Evolutionary conservation across 106 monocot genomes (phyloP), one percentile per base, ranked within the genome.

Genomic region (Dendrobium chrysotoxum): DNA sequence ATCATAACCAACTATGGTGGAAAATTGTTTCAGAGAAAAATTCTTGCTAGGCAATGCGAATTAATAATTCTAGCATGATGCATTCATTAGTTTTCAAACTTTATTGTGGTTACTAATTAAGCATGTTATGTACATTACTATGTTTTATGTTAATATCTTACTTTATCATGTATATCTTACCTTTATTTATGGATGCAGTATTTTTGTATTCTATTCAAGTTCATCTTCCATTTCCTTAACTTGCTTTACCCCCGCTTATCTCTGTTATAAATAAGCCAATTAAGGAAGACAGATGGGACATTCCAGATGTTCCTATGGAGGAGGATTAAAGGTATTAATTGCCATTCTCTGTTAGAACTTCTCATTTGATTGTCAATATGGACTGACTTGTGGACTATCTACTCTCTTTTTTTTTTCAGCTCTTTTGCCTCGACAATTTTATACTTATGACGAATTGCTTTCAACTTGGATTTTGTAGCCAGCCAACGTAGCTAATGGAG

Each of bases 251-350:
- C 73, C 88, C 97, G 10, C 86, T 90, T 6, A 47, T 98, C n/a
- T 90, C 86, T 67, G 86, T 98, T 46, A 84, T 94, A 41, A 92
- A 85, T 72, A 91, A 89, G 68, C 84, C 86, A 58, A 95, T 95
- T n/a, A 88, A 99, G 77, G 99, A 99, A 87, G 93, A 99, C 28
- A 82, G 93, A 81, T 95, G 91, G 93, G 86, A 95, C 86, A 61
- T 90, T 44, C 99, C 99, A 18, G 91, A 95, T 61, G 95, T 95
- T 53, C 99, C 95, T 17, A 99, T 99, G 99, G 99, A 99, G 82
- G 99, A 99, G 50, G 94, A 96, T 81, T 97, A 71, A 89, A 77
- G 54, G 80, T 74, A 70, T 12, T 70, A 35, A 0, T 70, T 35
- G 25, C 35, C 70, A 31, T 4, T 35, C 17, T 17, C 3, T 3